Conservation (phyloP, 202 grass and related monocot genomes). For the Elaeis oleifera region DNA sequence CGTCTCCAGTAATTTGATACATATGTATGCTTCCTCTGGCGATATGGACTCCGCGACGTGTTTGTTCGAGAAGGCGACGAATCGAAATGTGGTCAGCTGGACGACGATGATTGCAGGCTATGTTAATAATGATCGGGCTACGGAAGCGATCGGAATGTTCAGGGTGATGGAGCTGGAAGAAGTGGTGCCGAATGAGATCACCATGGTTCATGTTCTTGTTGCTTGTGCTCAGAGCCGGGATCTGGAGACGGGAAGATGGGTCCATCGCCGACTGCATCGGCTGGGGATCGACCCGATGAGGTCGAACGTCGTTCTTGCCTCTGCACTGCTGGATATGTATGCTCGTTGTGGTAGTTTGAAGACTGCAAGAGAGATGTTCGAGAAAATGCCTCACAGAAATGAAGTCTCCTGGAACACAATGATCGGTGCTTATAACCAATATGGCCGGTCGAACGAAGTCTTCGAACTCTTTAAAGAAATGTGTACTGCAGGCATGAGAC, state of each 20-base stretch:
- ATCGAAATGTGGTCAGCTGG: slow-evolving; percentile 36
- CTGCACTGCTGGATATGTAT: slow-evolving; percentile 26
- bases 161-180: slow-evolving; percentile 15
- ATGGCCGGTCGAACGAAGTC: neutral
- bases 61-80: slow-evolving; percentile 21
- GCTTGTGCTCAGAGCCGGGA: slow-evolving; percentile 32
- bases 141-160: slow-evolving; percentile 28
- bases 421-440: slow-evolving; percentile 10
- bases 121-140: slow-evolving; percentile 2
- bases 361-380: slow-evolving; percentile 10
- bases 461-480: slow-evolving; percentile 5
- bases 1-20: slow-evolving; percentile 11
- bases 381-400: slow-evolving; percentile 17
- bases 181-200: slow-evolving; percentile 28
- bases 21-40: slow-evolving; percentile 7
- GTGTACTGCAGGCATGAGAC: neutral
- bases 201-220: slow-evolving; percentile 25
- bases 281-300: slow-evolving; percentile 10
- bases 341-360: slow-evolving; percentile 18
- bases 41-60: slow-evolving; percentile 10
- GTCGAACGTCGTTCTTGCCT: slow-evolving; percentile 23
- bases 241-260: slow-evolving; percentile 25
- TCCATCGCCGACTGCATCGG: slow-evolving; percentile 8
- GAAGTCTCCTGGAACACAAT: slow-evolving; percentile 19
- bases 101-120: slow-evolving; percentile 35